Base-by-base conservation (phyloP, 108 stramenopile species). In the Mediolabrus comicus region DNA sequence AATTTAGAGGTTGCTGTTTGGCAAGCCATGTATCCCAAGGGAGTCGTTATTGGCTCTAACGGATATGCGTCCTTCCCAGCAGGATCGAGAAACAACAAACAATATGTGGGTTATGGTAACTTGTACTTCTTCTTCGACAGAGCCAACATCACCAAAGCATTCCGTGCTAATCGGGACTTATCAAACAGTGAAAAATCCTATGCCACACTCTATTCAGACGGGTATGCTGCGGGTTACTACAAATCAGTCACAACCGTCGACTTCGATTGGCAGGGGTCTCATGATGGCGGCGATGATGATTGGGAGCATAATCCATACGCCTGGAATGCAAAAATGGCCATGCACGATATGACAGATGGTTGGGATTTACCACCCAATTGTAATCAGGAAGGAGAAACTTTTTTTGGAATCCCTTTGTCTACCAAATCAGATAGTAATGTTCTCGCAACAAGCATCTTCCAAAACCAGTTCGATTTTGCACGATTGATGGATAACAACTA, bases 21-120 rank as follows among this genome's bases (percentile, higher is more conserved):
- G 93, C 93, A 95, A 80, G 76, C 90, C 36, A 95, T 95, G 93
- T 95, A 95, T 54, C 93, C 93, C n/a, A 85, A 90, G 13, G 93
- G 93, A 53, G 85, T 86, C 0, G 84, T 87, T 49, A 95, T 95
- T 61, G 93, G 93, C 22, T 86, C 84, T 19, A 69, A 67, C 5
- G 86, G 89, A 2, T 89, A 87, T 60, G 93, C 93, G 22, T 81
- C 89, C 25, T 95, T 95, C 62, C 93, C 93, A 22, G 87, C 93
- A n/a, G 90, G 87, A 41, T 73, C 65, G 12, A 59, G 54, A 7
- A 84, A 84, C 59, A 84, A 79, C 53, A 88, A 86, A 41, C 84
- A 88, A 71, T 71, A 83, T 54, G 83, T 95, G 12, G 93, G 93
- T 27, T 95, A 92, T 61, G 93, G 93, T 14, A 95, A 90, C 63